Evolutionary conservation across 1,284 basidiomycete species (phyloP).

Genomic region (Cutaneotrichosporon sp.): DNA sequence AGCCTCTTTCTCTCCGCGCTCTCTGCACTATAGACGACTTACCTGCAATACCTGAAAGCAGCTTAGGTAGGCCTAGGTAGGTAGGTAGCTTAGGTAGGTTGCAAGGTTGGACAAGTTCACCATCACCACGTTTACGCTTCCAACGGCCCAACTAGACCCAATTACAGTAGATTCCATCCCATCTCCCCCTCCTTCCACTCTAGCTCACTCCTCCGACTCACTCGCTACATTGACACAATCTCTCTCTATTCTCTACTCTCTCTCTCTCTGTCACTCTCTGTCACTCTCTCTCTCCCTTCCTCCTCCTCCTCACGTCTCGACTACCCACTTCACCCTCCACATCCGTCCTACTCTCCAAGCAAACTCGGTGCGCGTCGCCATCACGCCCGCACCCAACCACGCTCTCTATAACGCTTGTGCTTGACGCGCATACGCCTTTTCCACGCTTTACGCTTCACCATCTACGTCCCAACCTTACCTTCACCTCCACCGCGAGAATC

Average conservation of each 20-base stretch:
- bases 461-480: background rate
- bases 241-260: background rate
- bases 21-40: too few species aligned
- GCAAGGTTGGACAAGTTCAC: too few species aligned
- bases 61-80: too few species aligned
- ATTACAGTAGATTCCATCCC: too few species aligned
- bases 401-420: constrained; percentile 1
- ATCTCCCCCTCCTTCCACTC: background rate
- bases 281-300: background rate
- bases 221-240: background rate
- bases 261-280: background rate
- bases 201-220: background rate
- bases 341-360: background rate
- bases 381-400: background rate
- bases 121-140: too few species aligned
- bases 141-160: too few species aligned
- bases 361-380: background rate
- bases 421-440: background rate
- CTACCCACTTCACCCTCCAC: background rate
- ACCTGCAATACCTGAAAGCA: too few species aligned
- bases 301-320: background rate
- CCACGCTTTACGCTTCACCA: background rate
- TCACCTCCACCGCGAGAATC: background rate
- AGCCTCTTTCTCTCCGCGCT: too few species aligned
- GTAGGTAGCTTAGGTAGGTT: too few species aligned